These are phyloP conservation scores for Avena sativa DNA, from an alignment of 176 grass and related monocot species.

Conservation along the genomic window DNA sequence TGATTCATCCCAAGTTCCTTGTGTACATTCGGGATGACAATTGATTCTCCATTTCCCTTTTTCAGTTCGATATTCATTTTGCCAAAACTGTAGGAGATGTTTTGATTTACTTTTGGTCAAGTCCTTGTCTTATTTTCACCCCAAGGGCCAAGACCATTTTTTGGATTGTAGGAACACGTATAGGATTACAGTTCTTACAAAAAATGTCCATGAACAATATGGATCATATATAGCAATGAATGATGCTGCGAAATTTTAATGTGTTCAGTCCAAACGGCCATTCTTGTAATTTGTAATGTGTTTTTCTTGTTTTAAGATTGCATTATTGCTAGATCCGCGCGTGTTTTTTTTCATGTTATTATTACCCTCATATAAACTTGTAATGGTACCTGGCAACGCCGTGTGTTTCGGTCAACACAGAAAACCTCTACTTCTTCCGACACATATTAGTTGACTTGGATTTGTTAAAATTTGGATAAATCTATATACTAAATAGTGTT, in stretches of 20 bases:
- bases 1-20: not conserved
- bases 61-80: not conserved
- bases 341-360: not conserved
- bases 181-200: not conserved
- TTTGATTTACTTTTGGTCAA: not conserved
- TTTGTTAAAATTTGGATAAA: no score
- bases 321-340: not conserved
- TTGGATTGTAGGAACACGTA: no score
- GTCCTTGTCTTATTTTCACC: no score
- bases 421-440: no score
- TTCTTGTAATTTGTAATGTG: not conserved
- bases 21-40: not conserved
- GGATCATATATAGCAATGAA: not conserved
- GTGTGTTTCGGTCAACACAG: no score
- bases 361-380: no score
- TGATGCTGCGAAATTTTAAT: not conserved
- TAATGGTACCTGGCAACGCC: no score
- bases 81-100: not conserved
- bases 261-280: not conserved
- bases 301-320: not conserved
- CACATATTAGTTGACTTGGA: no score
- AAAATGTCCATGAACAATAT: not conserved
- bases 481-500: no score
- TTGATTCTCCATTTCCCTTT: not conserved
- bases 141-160: no score